Evolutionary conservation across 208 protist genomes (phyloP), one percentile per base, ranked within the genome.

Genomic region (Wallacemonas sp.): DNA sequence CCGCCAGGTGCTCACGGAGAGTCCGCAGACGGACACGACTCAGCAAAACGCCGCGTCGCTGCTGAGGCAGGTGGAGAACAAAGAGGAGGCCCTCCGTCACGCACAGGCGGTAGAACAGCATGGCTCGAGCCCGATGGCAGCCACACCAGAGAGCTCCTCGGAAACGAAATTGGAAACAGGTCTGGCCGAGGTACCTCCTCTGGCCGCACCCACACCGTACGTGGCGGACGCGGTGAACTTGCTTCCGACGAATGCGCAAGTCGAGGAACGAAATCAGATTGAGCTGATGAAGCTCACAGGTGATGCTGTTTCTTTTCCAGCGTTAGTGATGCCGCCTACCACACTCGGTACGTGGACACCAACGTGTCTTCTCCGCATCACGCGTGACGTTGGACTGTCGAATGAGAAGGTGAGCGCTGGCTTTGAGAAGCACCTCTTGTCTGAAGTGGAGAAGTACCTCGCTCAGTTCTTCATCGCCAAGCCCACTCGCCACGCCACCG

Each of bases 161-260:
- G n/a, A n/a, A n/a, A n/a, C n/a, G n/a, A n/a, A n/a, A n/a, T n/a
- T n/a, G n/a, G n/a, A n/a, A n/a, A n/a, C n/a, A n/a, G n/a, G n/a
- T n/a, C n/a, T n/a, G n/a, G n/a, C 5, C 38, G 12, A 21, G 42
- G 24, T 26, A n/a, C n/a, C n/a, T n/a, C n/a, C n/a, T n/a, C n/a
- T n/a, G n/a, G n/a, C n/a, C n/a, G 22, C 21, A 1, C 21, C 30
- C 27, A 36, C 33, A 12, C 34, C 62, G 6, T 84, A 82, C 24
- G 79, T 91, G 1, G 70, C 81, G 15, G 80, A 70, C 11, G 83
- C 86, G 14, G 84, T 96, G 44, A 90, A 87, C 46, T 66, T 96
- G 0, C 75, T 96, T n/a, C 87, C 90, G 1, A 96, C 90, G 4
- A 96, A 96, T 56, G 36, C 41, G 17, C 69, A 94, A 44, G 90